Evolutionary conservation across 768 basidiomycete genomes (phyloP).

Genomic region (Kwoniella mangroviensis): DNA sequence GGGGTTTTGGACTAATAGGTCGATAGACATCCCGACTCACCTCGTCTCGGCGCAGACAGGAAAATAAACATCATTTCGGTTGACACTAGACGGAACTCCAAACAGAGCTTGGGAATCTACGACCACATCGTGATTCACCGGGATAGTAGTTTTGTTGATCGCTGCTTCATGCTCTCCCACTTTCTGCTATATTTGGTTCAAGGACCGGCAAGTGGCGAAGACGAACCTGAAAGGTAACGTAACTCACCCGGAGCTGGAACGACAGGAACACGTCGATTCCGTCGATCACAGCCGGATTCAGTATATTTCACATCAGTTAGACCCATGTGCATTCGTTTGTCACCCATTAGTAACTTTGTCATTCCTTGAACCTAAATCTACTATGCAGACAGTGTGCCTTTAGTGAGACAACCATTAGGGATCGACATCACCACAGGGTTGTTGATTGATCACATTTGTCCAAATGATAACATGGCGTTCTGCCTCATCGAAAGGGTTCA

Average conservation of each 20-base stretch:
- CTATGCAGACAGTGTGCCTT: not conserved
- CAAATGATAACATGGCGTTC: not conserved
- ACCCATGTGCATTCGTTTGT: constrained; percentile 10
- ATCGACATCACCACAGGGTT: not conserved
- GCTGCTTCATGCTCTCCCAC: too few species aligned
- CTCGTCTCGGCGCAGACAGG: too few species aligned
- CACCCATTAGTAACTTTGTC: constrained; percentile 5
- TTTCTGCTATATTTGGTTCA: too few species aligned
- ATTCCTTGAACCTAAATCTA: not conserved
- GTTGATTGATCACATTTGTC: not conserved
- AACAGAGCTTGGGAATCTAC: too few species aligned
- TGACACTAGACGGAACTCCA: too few species aligned
- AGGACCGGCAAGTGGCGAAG: not conserved
- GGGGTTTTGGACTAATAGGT: too few species aligned
- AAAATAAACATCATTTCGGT: too few species aligned
- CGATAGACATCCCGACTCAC: too few species aligned
- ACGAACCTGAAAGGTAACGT: not conserved
- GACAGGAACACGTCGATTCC: not conserved
- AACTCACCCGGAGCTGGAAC: not conserved
- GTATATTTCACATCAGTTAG: constrained; percentile 7
- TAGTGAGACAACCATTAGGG: not conserved
- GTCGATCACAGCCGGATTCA: constrained; percentile 3
- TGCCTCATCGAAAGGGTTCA: constrained; percentile 2
- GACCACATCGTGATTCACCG: too few species aligned
- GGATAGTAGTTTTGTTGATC: too few species aligned